Percentiles rank a stretch among this genome's conserved stretches.
Evolutionary conservation across 192 early-diverging fungal genomes (phyloP).

Genomic region (Podila horticola): DNA sequence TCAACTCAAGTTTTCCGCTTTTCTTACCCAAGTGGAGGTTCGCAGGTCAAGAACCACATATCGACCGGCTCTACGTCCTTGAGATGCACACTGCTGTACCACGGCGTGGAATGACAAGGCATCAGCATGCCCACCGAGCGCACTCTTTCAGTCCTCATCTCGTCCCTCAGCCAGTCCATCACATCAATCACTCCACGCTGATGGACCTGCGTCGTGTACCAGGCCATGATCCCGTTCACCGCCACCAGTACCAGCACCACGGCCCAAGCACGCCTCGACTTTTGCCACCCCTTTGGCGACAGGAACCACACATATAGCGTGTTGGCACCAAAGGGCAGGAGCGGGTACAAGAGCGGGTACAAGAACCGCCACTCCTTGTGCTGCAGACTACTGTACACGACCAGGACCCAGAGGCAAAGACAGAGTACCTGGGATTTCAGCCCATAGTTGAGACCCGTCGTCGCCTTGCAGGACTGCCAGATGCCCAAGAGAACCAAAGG

Average conservation of each 20-base stretch:
- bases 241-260: conserved; percentile 59
- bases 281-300: conserved; percentile 9
- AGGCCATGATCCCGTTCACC: conserved; percentile 73
- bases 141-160: conserved; percentile 33
- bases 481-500: conserved; percentile 71
- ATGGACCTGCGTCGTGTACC: conserved; percentile 83
- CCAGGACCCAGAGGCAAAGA: conserved; percentile 60
- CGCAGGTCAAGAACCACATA: conserved; percentile 92
- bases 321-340: conserved; percentile 56
- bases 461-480: conserved; percentile 29
- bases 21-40: conserved; percentile 80
- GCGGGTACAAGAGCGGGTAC: conserved; percentile 84
- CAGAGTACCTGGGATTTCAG: conserved; percentile 31
- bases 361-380: conserved; percentile 98
- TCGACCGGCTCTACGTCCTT: conserved; percentile 21
- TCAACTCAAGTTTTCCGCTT: neutral
- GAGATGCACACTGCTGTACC: conserved; percentile 84
- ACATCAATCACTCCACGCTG: conserved; percentile 95
- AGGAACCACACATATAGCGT: conserved; percentile 29
- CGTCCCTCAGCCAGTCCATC: conserved; percentile 73
- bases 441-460: conserved; percentile 14
- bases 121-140: conserved; percentile 80
- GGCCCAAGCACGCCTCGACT: conserved; percentile 6
- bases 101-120: conserved; percentile 99
- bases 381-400: conserved; percentile 77